Conservation (phyloP, 345 rosid species). For the Eutrema heterophyllum region DNA sequence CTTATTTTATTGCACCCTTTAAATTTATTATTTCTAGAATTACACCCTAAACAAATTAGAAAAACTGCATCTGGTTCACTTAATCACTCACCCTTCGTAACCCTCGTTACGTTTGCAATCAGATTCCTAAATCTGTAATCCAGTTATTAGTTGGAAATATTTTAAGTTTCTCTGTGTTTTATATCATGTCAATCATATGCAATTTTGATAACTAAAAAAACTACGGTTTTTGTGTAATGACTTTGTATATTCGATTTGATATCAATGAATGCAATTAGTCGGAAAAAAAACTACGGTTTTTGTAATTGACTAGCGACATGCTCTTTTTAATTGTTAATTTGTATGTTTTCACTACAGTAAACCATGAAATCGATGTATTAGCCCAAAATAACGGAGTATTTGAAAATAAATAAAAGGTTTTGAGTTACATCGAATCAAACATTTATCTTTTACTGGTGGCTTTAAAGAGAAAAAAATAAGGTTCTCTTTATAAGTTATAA, state of each 20-base stretch:
- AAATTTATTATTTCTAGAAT: neutral
- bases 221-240: neutral
- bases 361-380: neutral
- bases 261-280: too few relatives aligned
- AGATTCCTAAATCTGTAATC: neutral
- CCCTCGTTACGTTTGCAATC: neutral
- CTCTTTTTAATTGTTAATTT: neutral
- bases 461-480: neutral
- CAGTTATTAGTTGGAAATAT: neutral
- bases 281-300: neutral
- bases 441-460: too few relatives aligned
- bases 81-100: neutral
- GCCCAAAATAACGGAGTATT: neutral
- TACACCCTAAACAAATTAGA: neutral
- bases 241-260: too few relatives aligned
- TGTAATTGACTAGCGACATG: neutral
- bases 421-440: too few relatives aligned
- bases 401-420: too few relatives aligned
- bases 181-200: neutral
- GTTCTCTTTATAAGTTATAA: neutral
- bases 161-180: neutral
- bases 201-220: neutral
- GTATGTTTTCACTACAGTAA: neutral
- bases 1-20: neutral
- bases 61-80: neutral